Base-by-base conservation (phyloP, 768 basidiomycete genomes). In the Dendrothele bispora region DNA sequence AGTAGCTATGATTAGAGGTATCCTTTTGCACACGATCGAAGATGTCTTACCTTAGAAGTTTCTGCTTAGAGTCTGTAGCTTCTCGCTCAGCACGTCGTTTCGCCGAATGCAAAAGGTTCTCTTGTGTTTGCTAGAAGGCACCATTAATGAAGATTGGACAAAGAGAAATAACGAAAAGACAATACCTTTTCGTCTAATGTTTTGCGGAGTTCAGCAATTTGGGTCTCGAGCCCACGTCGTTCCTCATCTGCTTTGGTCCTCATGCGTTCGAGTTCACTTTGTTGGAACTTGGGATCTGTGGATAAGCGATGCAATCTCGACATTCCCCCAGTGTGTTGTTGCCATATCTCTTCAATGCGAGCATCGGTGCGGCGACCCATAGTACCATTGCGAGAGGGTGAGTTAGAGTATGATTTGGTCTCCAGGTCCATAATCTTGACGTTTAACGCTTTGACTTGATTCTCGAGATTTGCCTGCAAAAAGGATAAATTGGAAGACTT, bases 381-480 rank as follows among this genome's bases (percentile, higher is more conserved):
- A 4, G 75, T 69, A 2, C 77, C 67, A 4, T 82, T 74, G 28
- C 84, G 76, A 12, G 84, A 79, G n/a, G n/a, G n/a, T n/a, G 79
- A 75, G 54, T 68, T 85, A 10, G 81, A 64, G 52, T 90, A 83
- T 4, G 88, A 84, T 58, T 75, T 86, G 1, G 90, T 88, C 63
- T 91, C 90, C 15, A 92, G 73, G 58, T 92, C 91, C 7, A 89
- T 82, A 46, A 93, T 82, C 32, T 84, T 86, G 34, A 90, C 78
- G 51, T 91, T 90, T 26, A 92, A 68, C 43, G 92, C 91, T 59
- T 91, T 91, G 60, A 88, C 74, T 59, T 90, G 86, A 60, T 90
- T 92, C 70, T 93, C 90, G 15, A 94, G 72, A 52, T 75, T 81
- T 10, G 88, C 88, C 91, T 94, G 50, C 28, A 32, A 46, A 25